Evolutionary conservation across 2,329 filamentous ascomycete genomes (phyloP), one percentile per base, ranked within the genome.

Genomic region (Aspergillus japonicus): DNA sequence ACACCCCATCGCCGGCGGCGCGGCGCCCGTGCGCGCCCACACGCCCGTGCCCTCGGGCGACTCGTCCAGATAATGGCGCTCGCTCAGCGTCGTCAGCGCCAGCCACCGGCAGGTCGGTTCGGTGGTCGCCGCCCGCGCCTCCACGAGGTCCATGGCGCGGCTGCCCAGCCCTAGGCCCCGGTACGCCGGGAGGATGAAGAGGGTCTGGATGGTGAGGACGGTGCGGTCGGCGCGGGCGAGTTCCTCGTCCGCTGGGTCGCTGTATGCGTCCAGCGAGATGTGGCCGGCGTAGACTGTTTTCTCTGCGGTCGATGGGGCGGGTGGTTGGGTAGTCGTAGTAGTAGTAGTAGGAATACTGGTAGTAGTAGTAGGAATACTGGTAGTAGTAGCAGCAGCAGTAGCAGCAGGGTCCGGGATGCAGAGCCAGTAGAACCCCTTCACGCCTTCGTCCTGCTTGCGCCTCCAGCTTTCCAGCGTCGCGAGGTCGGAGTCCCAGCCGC

Each of bases 211-310:
- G 2, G 64, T 62, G 6, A 71, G 51, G 14, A 60, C 54, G 5
- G 63, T 61, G 23, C 65, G 66, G 10, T 65, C 62, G 1, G 59
- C 39, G 10, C 57, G 67, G 8, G 64, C 63, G 21, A 66, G 56
- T 0, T 57, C 54, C 4, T 24, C 42, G 47, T 66, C 64, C 0
- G 59, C 52, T 0, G 63, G 63, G 2, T 58, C 42, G 12, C 61
- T 55, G 23, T 65, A 66, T 12, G 66, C 56, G 42, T 71, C 69
- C 16, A 73, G 69, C 0, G 71, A 69, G 35, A 73, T 71, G 48
- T 73, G 71, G 21, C 71, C 71, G 1, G 60, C 62, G 23, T 62
- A 66, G 49, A 68, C 52, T 0, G 23, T 23, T 23, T 23, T 23
- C 23, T 23, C 23, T 0, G 2, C 23, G 23, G 23, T 23, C 23